Conservation (phyloP, 1,284 basidiomycete genomes). For the Ganoderma lingzhi region DNA sequence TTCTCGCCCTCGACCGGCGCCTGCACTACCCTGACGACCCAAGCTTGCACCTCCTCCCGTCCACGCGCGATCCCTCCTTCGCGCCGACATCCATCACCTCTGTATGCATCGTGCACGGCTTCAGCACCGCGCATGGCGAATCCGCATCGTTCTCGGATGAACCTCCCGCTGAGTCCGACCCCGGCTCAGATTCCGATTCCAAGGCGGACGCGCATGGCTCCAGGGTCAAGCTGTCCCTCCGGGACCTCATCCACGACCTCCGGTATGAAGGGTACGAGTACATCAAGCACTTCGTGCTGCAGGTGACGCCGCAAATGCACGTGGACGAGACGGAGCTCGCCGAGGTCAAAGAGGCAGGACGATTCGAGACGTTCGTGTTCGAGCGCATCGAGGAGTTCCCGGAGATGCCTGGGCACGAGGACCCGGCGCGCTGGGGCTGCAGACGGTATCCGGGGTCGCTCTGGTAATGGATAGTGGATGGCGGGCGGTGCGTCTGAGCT, state of each 20-base stretch:
- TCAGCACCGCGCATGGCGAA: background rate
- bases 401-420: background rate
- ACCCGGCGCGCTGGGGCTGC: background rate
- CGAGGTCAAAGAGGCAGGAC: background rate
- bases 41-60: background rate
- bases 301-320: background rate
- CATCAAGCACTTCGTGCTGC: constrained; percentile 9
- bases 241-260: background rate
- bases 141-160: too few species aligned
- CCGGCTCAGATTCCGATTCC: background rate
- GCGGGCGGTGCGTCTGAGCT: background rate
- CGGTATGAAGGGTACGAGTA: constrained; percentile 1
- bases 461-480: background rate
- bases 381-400: constrained; percentile 4
- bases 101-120: background rate
- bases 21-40: background rate
- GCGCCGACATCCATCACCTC: background rate
- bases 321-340: constrained; percentile 6
- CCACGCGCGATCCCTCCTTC: background rate
- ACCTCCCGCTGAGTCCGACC: background rate
- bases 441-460: background rate
- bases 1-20: background rate
- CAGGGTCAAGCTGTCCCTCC: background rate
- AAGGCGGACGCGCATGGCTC: too few species aligned
- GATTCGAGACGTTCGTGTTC: background rate